Evolutionary conservation across 495 filamentous ascomycete species (phyloP).

Genomic region (Aspergillus cristatus): DNA sequence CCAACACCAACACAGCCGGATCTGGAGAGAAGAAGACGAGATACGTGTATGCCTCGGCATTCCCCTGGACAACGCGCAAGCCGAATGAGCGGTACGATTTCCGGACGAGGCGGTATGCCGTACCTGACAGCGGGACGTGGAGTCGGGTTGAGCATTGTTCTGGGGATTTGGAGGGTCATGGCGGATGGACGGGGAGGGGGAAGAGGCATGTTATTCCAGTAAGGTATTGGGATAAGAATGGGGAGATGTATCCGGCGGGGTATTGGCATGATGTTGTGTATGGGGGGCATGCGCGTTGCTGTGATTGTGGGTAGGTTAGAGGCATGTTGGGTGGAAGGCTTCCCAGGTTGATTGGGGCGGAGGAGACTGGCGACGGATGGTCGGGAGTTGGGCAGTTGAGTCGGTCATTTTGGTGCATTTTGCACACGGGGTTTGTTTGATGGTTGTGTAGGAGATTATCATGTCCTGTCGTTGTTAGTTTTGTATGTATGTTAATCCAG

Average conservation of each 20-base stretch:
- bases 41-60: conserved; percentile 3
- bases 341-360: conserved; percentile 12
- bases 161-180: neutral
- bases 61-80: conserved; percentile 10
- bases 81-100: conserved; percentile 19
- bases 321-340: conserved; percentile 8
- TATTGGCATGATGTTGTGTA: conserved; percentile 20
- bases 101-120: conserved; percentile 17
- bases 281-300: conserved; percentile 10
- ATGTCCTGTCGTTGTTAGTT: conserved; percentile 20
- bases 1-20: too few relatives aligned
- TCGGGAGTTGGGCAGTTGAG: conserved; percentile 28
- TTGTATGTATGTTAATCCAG: neutral
- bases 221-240: conserved; percentile 21
- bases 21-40: neutral
- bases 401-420: conserved; percentile 33
- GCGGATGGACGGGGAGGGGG: conserved; percentile 3
- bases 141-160: conserved; percentile 21
- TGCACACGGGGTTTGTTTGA: conserved; percentile 29
- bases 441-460: conserved; percentile 31
- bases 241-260: conserved; percentile 14
- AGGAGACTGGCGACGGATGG: conserved; percentile 16
- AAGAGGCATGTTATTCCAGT: conserved; percentile 16
- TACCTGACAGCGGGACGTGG: conserved; percentile 25
- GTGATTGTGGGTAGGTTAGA: neutral